These are phyloP conservation scores for Rhodotorula graminis DNA, from an alignment of 768 basidiomycete genomes.

Conservation along the genomic window DNA sequence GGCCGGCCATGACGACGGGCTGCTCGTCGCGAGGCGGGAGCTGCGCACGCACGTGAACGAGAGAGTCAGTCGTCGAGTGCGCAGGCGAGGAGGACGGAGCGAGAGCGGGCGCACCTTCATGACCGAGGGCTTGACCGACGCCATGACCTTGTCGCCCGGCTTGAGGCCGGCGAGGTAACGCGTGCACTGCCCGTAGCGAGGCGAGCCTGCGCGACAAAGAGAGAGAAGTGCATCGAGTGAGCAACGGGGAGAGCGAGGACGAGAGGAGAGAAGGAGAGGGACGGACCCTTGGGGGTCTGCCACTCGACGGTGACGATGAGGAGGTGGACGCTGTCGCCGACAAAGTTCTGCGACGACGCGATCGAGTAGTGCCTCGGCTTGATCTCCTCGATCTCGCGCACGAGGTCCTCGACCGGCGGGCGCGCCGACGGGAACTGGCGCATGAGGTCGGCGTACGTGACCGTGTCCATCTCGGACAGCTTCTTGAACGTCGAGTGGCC, in stretches of 20 bases:
- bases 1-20: constrained; percentile 96
- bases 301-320: constrained; percentile 96
- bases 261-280: constrained; percentile 54
- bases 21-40: constrained; percentile 76
- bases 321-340: constrained; percentile 89
- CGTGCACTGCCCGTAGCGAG: constrained; percentile 89
- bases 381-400: constrained; percentile 88
- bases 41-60: constrained; percentile 48
- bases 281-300: constrained; percentile 61
- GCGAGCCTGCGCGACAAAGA: constrained; percentile 55
- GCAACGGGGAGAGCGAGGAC: not conserved
- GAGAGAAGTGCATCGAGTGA: constrained; percentile 4
- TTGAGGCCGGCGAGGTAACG: constrained; percentile 80
- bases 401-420: constrained; percentile 54
- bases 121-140: constrained; percentile 96
- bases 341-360: constrained; percentile 88
- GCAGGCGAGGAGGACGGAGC: constrained; percentile 20
- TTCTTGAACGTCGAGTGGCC: constrained; percentile 91
- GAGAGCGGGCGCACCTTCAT: constrained; percentile 70
- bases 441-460: constrained; percentile 85
- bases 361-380: constrained; percentile 98
- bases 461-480: constrained; percentile 86
- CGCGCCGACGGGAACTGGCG: constrained; percentile 68
- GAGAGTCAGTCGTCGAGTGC: too few species aligned
- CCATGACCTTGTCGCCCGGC: constrained; percentile 86